These are phyloP conservation scores for Coemansia sp. DNA, from an alignment of 192 early-diverging fungal species.

Conservation along the genomic window DNA sequence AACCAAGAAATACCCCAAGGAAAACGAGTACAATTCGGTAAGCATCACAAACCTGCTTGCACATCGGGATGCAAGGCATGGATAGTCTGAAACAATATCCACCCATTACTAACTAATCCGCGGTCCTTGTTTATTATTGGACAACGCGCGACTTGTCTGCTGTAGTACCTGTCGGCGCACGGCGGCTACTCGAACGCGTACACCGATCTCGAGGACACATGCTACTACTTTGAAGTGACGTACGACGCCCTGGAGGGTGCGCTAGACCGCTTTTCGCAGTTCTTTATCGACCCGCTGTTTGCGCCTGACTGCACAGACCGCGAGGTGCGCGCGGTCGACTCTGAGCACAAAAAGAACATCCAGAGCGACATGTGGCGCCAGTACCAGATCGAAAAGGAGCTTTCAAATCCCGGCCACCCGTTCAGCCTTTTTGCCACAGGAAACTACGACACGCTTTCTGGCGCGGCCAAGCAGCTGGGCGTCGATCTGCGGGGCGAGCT, in stretches of 20 bases:
- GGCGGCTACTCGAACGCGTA: slow-evolving; percentile 56
- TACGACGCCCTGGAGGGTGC: slow-evolving; percentile 63
- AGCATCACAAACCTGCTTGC: slow-evolving; percentile 1
- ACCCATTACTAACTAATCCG: too few relatives aligned
- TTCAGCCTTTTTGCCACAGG: slow-evolving; percentile 92
- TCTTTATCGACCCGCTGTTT: slow-evolving; percentile 92
- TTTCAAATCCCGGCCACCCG: slow-evolving; percentile 76
- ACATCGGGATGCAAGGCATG: not conserved
- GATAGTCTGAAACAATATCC: too few relatives aligned
- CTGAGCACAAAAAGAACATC: slow-evolving; percentile 95
- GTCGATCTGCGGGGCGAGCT: slow-evolving; percentile 82
- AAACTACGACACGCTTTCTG: slow-evolving; percentile 76
- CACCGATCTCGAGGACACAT: slow-evolving; percentile 52
- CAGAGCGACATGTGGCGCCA: slow-evolving; percentile 88
- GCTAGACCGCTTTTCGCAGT: slow-evolving; percentile 82
- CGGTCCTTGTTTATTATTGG: too few relatives aligned
- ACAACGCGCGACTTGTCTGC: too few relatives aligned
- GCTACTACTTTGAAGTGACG: slow-evolving; percentile 53
- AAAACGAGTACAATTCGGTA: slow-evolving; percentile 68
- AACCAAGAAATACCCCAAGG: slow-evolving; percentile 71
- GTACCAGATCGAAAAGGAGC: slow-evolving; percentile 82
- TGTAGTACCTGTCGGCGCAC: slow-evolving; percentile 40
- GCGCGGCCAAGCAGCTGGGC: slow-evolving; percentile 61
- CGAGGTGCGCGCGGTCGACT: slow-evolving; percentile 93
- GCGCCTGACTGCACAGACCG: slow-evolving; percentile 84